Evolutionary conservation across 2,329 filamentous ascomycete species (phyloP), one percentile per base, ranked within the genome.

Genomic region (Alternaria brassicae): DNA sequence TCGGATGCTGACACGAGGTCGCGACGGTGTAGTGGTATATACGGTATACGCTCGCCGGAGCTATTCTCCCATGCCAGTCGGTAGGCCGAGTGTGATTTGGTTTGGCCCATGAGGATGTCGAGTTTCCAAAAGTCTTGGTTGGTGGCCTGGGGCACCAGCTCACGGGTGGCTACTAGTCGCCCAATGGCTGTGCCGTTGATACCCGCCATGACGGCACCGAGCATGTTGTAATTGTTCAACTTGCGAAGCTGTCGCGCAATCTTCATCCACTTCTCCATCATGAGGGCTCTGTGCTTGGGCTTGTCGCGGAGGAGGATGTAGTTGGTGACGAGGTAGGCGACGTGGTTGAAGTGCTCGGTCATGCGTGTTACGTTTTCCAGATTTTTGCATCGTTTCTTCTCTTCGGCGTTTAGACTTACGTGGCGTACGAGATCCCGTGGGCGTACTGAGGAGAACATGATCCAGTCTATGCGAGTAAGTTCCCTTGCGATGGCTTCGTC

Each of bases 41-140:
- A 98, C 0, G 95, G 95, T 44, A 99, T 98, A 28, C 93, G 87
- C 66, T 96, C 92, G 10, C 91, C 82, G 2, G 92, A 90, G 17
- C 92, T 96, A 74, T 98, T 99, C 69, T 97, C 93, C 93, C 95
- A 98, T 0, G 95, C 95, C 28, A 98, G 81, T n/a, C 95, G 91
- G 78, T 99, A 99, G 8, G 94, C 92, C 66, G 93, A 96, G 76
- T 97, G 91, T 64, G 91, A 94, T 79, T 95, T 95, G 68, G 94
- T 90, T 4, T 92, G 92, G 32, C 92, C 88, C 95, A 99, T 98
- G 58, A 99, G 84, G 62, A 97, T 90, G 48, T 93, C 91, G 27
- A 98, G 83, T 62, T 93, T 88, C 75, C 94, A 90, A 74, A 96
- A 98, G 62, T 93, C 89, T 77, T 93, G 96, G 68, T 91, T 89